Evolutionary conservation across 305 asterid species (phyloP).

Genomic region (Fraxinus nigra): DNA sequence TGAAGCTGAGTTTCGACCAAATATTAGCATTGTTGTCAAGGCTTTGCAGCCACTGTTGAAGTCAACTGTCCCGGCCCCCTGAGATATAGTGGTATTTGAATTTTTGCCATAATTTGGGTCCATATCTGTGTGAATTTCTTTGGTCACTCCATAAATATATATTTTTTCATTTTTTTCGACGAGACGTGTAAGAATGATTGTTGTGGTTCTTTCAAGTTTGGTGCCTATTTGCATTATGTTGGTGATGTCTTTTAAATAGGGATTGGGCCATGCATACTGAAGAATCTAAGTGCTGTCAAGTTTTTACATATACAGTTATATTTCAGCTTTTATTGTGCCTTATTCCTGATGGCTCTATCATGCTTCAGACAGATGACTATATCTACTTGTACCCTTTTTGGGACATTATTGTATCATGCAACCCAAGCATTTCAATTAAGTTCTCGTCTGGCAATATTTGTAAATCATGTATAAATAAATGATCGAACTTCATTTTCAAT

Average conservation of each 20-base stretch:
- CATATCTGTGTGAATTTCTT: background rate
- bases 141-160: background rate
- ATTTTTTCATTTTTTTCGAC: background rate
- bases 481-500: no score
- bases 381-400: background rate
- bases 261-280: background rate
- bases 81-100: background rate
- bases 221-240: background rate
- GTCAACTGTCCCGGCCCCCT: background rate
- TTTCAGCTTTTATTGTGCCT: background rate
- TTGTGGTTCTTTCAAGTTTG: background rate
- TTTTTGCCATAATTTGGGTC: background rate
- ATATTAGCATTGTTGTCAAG: constrained; percentile 49
- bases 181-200: background rate
- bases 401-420: background rate
- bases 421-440: background rate
- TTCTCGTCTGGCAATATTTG: background rate
- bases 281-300: background rate
- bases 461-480: background rate
- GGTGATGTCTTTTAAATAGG: background rate
- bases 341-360: background rate
- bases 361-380: background rate
- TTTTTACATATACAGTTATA: background rate
- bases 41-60: constrained; percentile 47
- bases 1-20: constrained; percentile 48